Evolutionary conservation across 441 rosid species (phyloP).

Genomic region (Flueggea neowawraea): DNA sequence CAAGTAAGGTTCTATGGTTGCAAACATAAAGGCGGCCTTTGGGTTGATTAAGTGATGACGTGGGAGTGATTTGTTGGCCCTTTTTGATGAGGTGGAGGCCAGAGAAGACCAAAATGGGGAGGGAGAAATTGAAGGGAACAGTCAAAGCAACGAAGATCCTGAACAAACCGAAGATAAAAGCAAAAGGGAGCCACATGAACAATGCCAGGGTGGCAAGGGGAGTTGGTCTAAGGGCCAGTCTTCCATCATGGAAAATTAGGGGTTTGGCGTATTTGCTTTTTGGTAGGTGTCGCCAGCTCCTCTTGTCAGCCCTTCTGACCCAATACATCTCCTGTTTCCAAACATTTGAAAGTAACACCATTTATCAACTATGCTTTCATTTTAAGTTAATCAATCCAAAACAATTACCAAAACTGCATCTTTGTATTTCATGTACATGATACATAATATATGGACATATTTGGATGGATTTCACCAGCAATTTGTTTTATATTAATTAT

Average conservation of each 20-base stretch:
- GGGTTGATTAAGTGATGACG: conserved; percentile 33
- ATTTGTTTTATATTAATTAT: too few relatives aligned
- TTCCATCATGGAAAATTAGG: conserved; percentile 85
- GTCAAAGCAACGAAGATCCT: conserved; percentile 45
- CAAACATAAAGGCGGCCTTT: conserved; percentile 86
- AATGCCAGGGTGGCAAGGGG: conserved; percentile 57
- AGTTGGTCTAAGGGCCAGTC: conserved; percentile 79
- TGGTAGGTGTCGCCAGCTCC: conserved; percentile 48
- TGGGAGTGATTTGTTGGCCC: conserved; percentile 1
- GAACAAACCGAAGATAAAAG: conserved; percentile 45
- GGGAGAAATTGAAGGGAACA: conserved; percentile 53
- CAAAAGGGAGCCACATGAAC: conserved; percentile 81
- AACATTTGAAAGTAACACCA: not conserved
- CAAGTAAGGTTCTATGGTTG: conserved; percentile 79
- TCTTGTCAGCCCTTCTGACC: conserved; percentile 58
- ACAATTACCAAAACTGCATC: too few relatives aligned
- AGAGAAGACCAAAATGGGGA: conserved; percentile 35
- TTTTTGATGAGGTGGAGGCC: conserved; percentile 29
- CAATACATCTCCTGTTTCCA: conserved; percentile 53
- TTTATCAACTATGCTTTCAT: not conserved
- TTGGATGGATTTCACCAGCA: too few relatives aligned
- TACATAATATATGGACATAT: too few relatives aligned
- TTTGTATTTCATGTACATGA: too few relatives aligned
- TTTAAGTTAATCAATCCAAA: too few relatives aligned
- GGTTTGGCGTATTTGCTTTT: conserved; percentile 76